Conservation (phyloP, 192 early-diverging fungal genomes). For the Pilaira anomala region DNA sequence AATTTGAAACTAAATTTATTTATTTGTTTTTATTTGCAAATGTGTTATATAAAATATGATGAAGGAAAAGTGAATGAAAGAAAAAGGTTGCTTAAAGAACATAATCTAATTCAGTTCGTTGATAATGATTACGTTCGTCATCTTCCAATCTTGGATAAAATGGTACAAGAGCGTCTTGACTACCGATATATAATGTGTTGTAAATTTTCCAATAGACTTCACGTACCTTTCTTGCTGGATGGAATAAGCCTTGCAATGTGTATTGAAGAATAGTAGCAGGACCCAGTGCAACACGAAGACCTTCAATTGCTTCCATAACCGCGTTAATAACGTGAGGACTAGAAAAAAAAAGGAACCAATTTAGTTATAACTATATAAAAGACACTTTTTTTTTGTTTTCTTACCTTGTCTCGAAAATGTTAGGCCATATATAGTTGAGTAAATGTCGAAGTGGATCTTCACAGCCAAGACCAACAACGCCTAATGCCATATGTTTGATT, state of each 20-base stretch:
- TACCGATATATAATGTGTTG: constrained; percentile 90
- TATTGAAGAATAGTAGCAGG: constrained; percentile 83
- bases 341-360: neutral
- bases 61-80: neutral
- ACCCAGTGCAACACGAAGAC: constrained; percentile 85
- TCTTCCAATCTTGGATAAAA: constrained; percentile 91
- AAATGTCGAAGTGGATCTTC: constrained; percentile 94
- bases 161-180: constrained; percentile 88
- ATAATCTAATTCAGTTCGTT: constrained; percentile 81
- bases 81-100: constrained; percentile 41
- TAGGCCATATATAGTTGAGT: constrained; percentile 97
- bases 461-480: constrained; percentile 88
- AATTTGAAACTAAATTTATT: neutral
- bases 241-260: constrained; percentile 92
- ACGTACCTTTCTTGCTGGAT: constrained; percentile 90
- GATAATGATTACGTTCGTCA: constrained; percentile 71
- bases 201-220: constrained; percentile 99
- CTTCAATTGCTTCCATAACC: constrained; percentile 96
- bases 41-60: neutral
- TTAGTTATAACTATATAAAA: neutral
- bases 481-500: constrained; percentile 93
- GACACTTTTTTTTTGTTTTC: constrained; percentile 4
- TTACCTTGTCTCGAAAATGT: constrained; percentile 86
- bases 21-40: neutral
- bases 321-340: constrained; percentile 97